Conservation (phyloP, 805 yeast species). For the Yamadazyma kitorensis region DNA sequence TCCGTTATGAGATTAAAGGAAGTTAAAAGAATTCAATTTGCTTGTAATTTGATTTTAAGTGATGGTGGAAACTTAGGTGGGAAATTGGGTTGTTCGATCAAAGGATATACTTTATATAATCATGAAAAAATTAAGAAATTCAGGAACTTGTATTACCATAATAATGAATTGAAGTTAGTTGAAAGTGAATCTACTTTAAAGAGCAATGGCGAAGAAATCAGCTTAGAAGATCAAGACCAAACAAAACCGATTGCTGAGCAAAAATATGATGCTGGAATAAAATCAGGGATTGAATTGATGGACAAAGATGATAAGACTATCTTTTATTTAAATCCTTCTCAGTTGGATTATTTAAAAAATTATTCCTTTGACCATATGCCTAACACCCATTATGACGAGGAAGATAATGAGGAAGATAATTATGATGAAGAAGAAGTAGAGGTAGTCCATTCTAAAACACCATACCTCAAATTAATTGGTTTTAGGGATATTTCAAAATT, state of each 20-base stretch:
- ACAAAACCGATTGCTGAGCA: slow-evolving; percentile 27
- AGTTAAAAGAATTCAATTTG: slow-evolving; percentile 60
- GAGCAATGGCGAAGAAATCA: slow-evolving; percentile 41
- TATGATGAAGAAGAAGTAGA: slow-evolving; percentile 14
- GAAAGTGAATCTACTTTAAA: slow-evolving; percentile 42
- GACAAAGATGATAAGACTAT: slow-evolving; percentile 19
- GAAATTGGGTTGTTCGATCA: slow-evolving; percentile 56
- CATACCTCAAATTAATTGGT: slow-evolving; percentile 65
- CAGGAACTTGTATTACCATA: slow-evolving; percentile 52
- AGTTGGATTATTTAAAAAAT: slow-evolving; percentile 25
- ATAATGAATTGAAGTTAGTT: slow-evolving; percentile 51
- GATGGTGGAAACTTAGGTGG: slow-evolving; percentile 36
- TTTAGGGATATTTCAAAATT: slow-evolving; percentile 50
- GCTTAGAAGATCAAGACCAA: slow-evolving; percentile 35
- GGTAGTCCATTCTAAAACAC: slow-evolving; percentile 27
- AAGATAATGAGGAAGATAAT: slow-evolving; percentile 13
- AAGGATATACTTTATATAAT: slow-evolving; percentile 65
- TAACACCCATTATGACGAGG: slow-evolving; percentile 9
- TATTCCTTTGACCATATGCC: slow-evolving; percentile 33
- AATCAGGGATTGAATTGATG: slow-evolving; percentile 24
- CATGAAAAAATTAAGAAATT: slow-evolving; percentile 52
- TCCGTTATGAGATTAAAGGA: slow-evolving; percentile 57
- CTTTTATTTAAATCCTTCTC: slow-evolving; percentile 24
- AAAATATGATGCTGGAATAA: slow-evolving; percentile 33
- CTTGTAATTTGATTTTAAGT: slow-evolving; percentile 57